Evolutionary conservation across 768 basidiomycete genomes (phyloP).

Genomic region (Serpula lacrymans): DNA sequence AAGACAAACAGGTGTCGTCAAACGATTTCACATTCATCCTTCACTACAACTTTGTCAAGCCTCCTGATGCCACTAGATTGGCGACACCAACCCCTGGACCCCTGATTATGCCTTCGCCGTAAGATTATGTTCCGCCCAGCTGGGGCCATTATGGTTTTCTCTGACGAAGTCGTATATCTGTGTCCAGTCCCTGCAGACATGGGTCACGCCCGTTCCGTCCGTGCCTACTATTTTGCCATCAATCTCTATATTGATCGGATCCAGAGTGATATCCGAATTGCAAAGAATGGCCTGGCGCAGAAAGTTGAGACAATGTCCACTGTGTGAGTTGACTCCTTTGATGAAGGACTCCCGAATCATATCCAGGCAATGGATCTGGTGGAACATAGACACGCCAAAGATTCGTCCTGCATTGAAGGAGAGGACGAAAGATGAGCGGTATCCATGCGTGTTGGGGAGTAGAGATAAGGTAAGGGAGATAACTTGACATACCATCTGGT

Average conservation of each 20-base stretch:
- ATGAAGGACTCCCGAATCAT: not conserved
- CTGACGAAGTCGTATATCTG: conserved; percentile 20
- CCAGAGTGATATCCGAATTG: conserved; percentile 27
- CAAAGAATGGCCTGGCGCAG: conserved; percentile 30
- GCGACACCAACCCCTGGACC: too few species aligned
- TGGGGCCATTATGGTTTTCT: conserved; percentile 12
- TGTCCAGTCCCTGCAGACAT: conserved; percentile 28
- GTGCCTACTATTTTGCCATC: conserved; percentile 9
- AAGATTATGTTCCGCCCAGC: conserved; percentile 4
- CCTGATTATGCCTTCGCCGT: too few species aligned
- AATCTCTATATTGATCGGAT: conserved; percentile 20
- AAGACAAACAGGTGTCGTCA: too few species aligned
- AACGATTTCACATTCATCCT: too few species aligned
- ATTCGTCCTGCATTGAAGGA: too few species aligned
- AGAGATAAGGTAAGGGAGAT: too few species aligned
- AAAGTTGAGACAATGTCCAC: conserved; percentile 31
- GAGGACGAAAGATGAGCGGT: too few species aligned
- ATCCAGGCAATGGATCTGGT: not conserved
- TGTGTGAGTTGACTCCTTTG: conserved; percentile 11
- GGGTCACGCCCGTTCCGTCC: conserved; percentile 22
- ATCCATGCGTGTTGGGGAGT: too few species aligned
- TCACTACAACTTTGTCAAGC: too few species aligned
- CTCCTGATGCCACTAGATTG: too few species aligned
- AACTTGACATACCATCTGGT: conserved; percentile 10
- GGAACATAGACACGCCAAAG: not conserved